Evolutionary conservation across 164 flowering plant species (phyloP).

Genomic region (Tinospora cordifolia): DNA sequence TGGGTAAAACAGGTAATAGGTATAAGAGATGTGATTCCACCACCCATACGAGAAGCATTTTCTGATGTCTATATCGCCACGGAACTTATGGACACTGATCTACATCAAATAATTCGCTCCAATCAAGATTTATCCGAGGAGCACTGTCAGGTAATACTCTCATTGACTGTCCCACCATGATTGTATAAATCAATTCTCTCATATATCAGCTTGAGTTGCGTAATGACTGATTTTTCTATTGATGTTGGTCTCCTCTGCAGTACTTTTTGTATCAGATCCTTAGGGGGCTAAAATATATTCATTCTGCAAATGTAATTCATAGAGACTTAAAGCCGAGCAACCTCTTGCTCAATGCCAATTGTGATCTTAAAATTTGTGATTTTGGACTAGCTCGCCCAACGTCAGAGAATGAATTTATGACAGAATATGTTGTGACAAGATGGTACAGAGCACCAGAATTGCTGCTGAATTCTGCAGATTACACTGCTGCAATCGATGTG

Average conservation of each 20-base stretch:
- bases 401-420: conserved; percentile 79
- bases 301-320: conserved; percentile 90
- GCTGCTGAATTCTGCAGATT: conserved; percentile 77
- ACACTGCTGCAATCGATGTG: conserved; percentile 92
- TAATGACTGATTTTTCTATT: conserved; percentile 17
- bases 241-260: conserved; percentile 37
- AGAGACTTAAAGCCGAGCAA: conserved; percentile 96
- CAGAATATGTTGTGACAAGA: conserved; percentile 94
- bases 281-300: conserved; percentile 90
- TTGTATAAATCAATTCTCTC: background rate
- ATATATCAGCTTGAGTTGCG: conserved; percentile 15
- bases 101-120: conserved; percentile 88
- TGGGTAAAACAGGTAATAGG: conserved; percentile 49
- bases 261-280: conserved; percentile 92
- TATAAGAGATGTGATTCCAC: conserved; percentile 84
- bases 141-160: conserved; percentile 72
- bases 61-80: conserved; percentile 78
- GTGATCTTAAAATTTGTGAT: conserved; percentile 85
- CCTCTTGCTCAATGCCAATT: conserved; percentile 79
- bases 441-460: conserved; percentile 98
- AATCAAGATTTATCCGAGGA: conserved; percentile 87
- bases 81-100: conserved; percentile 97
- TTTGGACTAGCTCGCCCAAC: conserved; percentile 91
- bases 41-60: conserved; percentile 70
- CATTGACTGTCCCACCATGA: conserved; percentile 33